These are phyloP conservation scores for Fusarium verticillioides DNA, from an alignment of 2,329 filamentous ascomycete genomes.

Conservation along the genomic window DNA sequence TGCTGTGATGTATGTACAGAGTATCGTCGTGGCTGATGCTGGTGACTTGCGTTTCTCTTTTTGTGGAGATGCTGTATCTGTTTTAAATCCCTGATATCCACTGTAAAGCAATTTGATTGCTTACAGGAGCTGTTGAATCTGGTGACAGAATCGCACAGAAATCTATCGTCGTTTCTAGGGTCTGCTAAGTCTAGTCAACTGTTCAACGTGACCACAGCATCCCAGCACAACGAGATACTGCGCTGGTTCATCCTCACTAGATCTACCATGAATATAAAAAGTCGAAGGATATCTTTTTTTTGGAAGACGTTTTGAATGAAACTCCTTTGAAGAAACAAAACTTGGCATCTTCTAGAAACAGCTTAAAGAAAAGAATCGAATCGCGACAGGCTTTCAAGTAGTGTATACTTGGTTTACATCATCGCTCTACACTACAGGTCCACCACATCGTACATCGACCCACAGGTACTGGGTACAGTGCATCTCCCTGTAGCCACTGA, in stretches of 20 bases:
- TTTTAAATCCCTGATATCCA: slow-evolving; percentile 27
- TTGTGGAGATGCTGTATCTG: slow-evolving; percentile 16
- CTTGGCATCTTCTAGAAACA: slow-evolving; percentile 31
- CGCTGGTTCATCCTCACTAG: not conserved
- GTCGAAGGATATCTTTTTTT: not conserved
- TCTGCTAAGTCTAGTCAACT: slow-evolving; percentile 10
- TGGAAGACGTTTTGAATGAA: not conserved
- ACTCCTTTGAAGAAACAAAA: not conserved
- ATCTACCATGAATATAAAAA: slow-evolving; percentile 12
- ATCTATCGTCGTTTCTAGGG: slow-evolving; percentile 37
- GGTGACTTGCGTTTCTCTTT: slow-evolving; percentile 21
- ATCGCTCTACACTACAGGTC: slow-evolving; percentile 1
- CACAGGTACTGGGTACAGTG: slow-evolving; percentile 29
- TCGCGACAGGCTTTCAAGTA: slow-evolving; percentile 10
- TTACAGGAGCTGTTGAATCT: slow-evolving; percentile 12
- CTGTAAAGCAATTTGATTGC: slow-evolving; percentile 27
- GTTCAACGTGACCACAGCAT: slow-evolving; percentile 22
- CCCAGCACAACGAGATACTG: not conserved
- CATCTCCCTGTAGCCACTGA: slow-evolving; percentile 23
- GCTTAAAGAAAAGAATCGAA: slow-evolving; percentile 7
- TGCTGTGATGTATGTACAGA: not conserved
- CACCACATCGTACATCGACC: slow-evolving; percentile 11
- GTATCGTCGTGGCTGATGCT: slow-evolving; percentile 15
- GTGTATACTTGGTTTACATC: slow-evolving; percentile 33
- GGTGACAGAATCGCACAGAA: slow-evolving; percentile 38